phyloP scores from a whole-genome alignment of 345 rosid genomes.

The Euphorbia tirucalli region DNA sequence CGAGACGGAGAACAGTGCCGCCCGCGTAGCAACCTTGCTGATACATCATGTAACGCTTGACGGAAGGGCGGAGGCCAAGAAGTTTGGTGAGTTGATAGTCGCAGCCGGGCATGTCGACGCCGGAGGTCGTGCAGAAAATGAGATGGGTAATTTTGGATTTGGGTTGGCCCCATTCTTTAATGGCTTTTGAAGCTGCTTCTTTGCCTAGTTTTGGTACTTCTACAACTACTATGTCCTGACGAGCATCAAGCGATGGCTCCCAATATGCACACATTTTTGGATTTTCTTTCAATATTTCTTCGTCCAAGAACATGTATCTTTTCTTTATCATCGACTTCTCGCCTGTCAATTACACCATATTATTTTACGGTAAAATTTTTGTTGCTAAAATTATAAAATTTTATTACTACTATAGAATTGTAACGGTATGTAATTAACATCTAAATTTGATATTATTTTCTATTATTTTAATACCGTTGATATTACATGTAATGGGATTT shows the following conservation, averaged over 20 bases:
- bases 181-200: conserved; percentile 23
- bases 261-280: conserved; percentile 12
- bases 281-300: conserved; percentile 17
- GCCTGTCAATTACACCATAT: no score
- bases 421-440: no score
- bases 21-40: conserved; percentile 27
- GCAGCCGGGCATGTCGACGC: conserved; percentile 26
- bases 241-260: conserved; percentile 23
- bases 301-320: conserved; percentile 14
- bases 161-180: conserved; percentile 24
- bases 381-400: no score
- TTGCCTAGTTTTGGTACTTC: conserved; percentile 24
- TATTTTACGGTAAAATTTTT: no score
- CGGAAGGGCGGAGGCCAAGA: conserved; percentile 22
- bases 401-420: no score
- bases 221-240: conserved; percentile 25
- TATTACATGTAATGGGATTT: no score
- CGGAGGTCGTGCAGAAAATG: conserved; percentile 23
- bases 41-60: conserved; percentile 23
- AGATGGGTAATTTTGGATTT: conserved; percentile 26
- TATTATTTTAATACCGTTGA: no score
- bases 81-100: conserved; percentile 27
- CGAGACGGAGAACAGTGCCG: conserved; percentile 19
- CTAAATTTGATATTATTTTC: no score
- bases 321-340: conserved; percentile 25